A percentile compares a stretch with the other conserved stretches of the same genome.
Conservation (phyloP, 257 asterid species). For the Scutellaria minor region DNA sequence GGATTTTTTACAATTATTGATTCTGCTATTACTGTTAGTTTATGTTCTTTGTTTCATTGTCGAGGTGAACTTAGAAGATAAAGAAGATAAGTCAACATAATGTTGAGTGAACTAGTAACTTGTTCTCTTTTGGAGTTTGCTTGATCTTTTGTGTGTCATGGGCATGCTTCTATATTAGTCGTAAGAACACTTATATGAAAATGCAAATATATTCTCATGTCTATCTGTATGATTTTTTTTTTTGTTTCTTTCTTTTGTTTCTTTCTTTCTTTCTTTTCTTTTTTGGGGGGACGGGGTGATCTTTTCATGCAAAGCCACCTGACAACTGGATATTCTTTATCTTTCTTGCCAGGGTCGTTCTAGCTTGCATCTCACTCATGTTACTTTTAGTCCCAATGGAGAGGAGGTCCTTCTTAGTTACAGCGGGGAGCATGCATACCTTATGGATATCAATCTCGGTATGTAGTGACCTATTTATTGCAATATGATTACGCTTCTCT, state of each 20-base stretch:
- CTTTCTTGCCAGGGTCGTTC: conserved; percentile 67
- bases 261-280: neutral
- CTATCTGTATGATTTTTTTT: neutral
- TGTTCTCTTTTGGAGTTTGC: neutral
- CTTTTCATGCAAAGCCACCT: conserved; percentile 23
- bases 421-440: conserved; percentile 93
- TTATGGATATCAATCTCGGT: conserved; percentile 88
- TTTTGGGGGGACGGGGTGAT: neutral
- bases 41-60: conserved; percentile 2
- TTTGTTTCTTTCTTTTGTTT: neutral
- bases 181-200: neutral
- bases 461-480: conserved; percentile 28
- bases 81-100: neutral
- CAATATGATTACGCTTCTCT: conserved; percentile 19
- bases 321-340: conserved; percentile 29
- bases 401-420: conserved; percentile 97
- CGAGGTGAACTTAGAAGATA: neutral
- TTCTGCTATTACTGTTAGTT: neutral
- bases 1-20: too few species aligned
- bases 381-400: conserved; percentile 84
- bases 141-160: neutral
- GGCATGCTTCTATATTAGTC: neutral
- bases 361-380: conserved; percentile 86
- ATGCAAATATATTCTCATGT: neutral
- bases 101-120: neutral